A percentile compares a stretch with the other conserved stretches of the same genome.
Evolutionary conservation across 768 basidiomycete species (phyloP).

Genomic region (Clitopilus passeckerianus): DNA sequence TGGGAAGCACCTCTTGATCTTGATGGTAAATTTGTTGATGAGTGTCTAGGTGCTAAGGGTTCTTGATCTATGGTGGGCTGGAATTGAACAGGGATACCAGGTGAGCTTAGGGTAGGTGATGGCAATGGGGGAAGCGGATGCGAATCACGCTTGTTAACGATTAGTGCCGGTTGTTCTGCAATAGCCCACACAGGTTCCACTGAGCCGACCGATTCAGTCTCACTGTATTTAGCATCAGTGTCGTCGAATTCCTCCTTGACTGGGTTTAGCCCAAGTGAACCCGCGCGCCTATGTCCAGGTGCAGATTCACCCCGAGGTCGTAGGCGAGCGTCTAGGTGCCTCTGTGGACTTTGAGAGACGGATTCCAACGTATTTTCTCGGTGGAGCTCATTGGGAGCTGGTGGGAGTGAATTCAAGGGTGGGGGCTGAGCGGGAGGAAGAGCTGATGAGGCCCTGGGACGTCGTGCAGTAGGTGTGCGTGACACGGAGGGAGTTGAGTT

Average conservation of each 20-base stretch:
- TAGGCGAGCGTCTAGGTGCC: slow-evolving; percentile 27
- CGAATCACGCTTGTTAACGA: slow-evolving; percentile 38
- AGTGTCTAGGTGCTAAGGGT: neutral
- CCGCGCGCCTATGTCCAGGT: slow-evolving; percentile 44
- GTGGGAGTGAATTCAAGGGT: slow-evolving; percentile 56
- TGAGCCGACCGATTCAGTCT: slow-evolving; percentile 16
- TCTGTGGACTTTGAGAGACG: slow-evolving; percentile 18
- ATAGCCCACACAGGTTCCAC: slow-evolving; percentile 23
- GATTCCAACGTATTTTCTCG: slow-evolving; percentile 22
- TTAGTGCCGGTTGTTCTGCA: slow-evolving; percentile 36
- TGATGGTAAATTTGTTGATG: neutral
- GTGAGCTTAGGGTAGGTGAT: slow-evolving; percentile 23
- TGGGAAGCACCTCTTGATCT: slow-evolving; percentile 22
- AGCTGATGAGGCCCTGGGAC: slow-evolving; percentile 49
- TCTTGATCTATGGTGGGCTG: neutral
- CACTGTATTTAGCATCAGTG: slow-evolving; percentile 16
- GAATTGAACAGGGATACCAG: neutral
- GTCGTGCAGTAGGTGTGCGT: slow-evolving; percentile 34
- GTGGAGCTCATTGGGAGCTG: slow-evolving; percentile 35
- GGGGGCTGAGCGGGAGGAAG: slow-evolving; percentile 66
- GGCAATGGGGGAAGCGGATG: slow-evolving; percentile 69
- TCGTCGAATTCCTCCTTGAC: slow-evolving; percentile 59
- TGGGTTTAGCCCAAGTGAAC: slow-evolving; percentile 54
- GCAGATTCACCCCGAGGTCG: slow-evolving; percentile 45
- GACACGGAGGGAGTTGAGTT: slow-evolving; percentile 16